Conservation (phyloP, 331 rosid genomes). For the Saraca asoca region DNA sequence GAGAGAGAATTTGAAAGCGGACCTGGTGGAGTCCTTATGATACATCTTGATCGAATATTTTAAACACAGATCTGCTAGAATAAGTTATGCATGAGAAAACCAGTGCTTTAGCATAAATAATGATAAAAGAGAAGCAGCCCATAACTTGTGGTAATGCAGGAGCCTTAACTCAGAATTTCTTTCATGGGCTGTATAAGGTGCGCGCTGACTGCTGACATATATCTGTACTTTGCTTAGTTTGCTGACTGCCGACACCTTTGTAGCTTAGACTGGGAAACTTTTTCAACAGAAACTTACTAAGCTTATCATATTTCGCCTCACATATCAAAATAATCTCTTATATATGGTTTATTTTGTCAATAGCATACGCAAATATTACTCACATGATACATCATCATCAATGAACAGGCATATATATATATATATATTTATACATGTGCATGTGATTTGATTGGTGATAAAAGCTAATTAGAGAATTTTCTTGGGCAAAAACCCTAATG, state of each 20-base stretch:
- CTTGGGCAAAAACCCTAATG: too few relatives aligned
- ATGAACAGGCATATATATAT: too few relatives aligned
- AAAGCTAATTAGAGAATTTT: too few relatives aligned
- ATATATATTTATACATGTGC: too few relatives aligned
- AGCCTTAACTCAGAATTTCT: too few relatives aligned
- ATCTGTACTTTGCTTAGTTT: not conserved
- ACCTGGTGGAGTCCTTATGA: constrained; percentile 7
- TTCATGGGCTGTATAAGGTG: too few relatives aligned
- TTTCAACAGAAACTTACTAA: constrained; percentile 6
- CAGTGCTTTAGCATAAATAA: constrained; percentile 27
- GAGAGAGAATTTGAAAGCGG: not conserved
- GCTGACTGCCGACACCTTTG: constrained; percentile 38
- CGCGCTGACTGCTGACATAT: not conserved
- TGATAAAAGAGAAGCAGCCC: constrained; percentile 40
- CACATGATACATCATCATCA: too few relatives aligned
- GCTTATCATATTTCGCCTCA: constrained; percentile 5
- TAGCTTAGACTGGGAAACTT: not conserved
- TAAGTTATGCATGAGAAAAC: constrained; percentile 23
- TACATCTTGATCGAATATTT: constrained; percentile 18
- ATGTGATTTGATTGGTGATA: too few relatives aligned
- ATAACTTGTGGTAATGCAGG: constrained; percentile 28
- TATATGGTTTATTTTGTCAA: too few relatives aligned
- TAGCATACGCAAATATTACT: too few relatives aligned
- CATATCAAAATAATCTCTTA: too few relatives aligned
- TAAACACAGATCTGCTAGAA: constrained; percentile 23